Evolutionary conservation across 257 asterid species (phyloP).

Genomic region (Primulina tabacum): DNA sequence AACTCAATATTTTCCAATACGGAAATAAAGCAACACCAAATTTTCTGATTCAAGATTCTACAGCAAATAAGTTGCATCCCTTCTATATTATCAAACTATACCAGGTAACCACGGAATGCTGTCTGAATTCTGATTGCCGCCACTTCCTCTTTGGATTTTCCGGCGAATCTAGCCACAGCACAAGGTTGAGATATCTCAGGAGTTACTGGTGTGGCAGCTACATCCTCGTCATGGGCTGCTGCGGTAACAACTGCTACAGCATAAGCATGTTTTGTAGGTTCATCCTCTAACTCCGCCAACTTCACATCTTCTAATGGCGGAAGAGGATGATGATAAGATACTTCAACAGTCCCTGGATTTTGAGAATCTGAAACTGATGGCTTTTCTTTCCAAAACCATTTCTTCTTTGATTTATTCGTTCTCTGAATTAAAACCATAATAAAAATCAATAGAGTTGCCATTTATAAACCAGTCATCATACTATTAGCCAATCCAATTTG

Average conservation of each 20-base stretch:
- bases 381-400: slow-evolving; percentile 48
- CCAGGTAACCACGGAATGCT: slow-evolving; percentile 88
- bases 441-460: not conserved
- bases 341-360: slow-evolving; percentile 38
- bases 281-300: slow-evolving; percentile 53
- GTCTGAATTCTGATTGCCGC: slow-evolving; percentile 85
- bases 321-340: slow-evolving; percentile 41
- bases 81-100: slow-evolving; percentile 17
- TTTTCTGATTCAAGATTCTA: no score
- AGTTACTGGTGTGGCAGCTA: slow-evolving; percentile 21
- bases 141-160: slow-evolving; percentile 71
- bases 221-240: slow-evolving; percentile 63
- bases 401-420: slow-evolving; percentile 42
- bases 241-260: slow-evolving; percentile 70
- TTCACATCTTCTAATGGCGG: slow-evolving; percentile 60
- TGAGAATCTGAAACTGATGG: slow-evolving; percentile 40
- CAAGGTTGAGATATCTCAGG: not conserved
- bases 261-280: slow-evolving; percentile 61
- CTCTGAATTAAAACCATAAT: slow-evolving; percentile 38
- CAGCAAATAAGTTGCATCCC: no score
- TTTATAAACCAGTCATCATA: not conserved
- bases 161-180: slow-evolving; percentile 38
- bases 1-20: not conserved
- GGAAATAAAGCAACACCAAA: not conserved
- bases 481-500: not conserved